These are phyloP conservation scores for Citrus inodora DNA, from an alignment of 345 rosid genomes.

Conservation along the genomic window DNA sequence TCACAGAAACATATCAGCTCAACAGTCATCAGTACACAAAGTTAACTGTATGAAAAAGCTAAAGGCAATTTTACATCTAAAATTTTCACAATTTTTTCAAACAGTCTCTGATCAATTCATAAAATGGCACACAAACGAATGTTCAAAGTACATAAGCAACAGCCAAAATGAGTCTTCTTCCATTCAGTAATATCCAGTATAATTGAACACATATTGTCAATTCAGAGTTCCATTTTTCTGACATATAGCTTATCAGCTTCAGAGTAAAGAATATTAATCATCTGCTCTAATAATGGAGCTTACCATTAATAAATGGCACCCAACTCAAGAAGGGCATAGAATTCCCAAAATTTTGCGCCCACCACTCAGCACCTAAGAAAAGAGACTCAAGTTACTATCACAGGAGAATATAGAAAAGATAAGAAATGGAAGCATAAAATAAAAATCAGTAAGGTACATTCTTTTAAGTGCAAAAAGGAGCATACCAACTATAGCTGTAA, in stretches of 20 bases:
- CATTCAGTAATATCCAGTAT: neutral
- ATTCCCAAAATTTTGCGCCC: conserved; percentile 66
- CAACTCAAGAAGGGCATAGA: conserved; percentile 70
- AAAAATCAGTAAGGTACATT: neutral
- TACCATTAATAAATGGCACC: conserved; percentile 80
- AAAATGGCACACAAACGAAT: neutral
- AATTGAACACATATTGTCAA: neutral
- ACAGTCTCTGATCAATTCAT: neutral
- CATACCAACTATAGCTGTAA: conserved; percentile 86
- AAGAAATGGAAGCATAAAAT: neutral
- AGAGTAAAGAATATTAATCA: neutral
- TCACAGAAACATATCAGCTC: neutral
- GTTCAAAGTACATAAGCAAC: neutral
- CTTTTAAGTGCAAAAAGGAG: conserved; percentile 6
- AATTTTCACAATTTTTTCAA: neutral
- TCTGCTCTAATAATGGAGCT: conserved; percentile 11
- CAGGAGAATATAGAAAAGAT: conserved; percentile 7
- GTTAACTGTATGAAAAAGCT: neutral
- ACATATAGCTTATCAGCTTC: neutral
- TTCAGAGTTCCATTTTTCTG: neutral
- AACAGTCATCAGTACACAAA: neutral
- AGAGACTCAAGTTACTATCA: conserved; percentile 5
- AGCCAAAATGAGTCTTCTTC: neutral
- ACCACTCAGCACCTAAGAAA: conserved; percentile 87
- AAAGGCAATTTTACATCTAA: neutral